These are phyloP conservation scores for Aspergillus diversus DNA, from an alignment of 495 filamentous ascomycete genomes.

Conservation along the genomic window DNA sequence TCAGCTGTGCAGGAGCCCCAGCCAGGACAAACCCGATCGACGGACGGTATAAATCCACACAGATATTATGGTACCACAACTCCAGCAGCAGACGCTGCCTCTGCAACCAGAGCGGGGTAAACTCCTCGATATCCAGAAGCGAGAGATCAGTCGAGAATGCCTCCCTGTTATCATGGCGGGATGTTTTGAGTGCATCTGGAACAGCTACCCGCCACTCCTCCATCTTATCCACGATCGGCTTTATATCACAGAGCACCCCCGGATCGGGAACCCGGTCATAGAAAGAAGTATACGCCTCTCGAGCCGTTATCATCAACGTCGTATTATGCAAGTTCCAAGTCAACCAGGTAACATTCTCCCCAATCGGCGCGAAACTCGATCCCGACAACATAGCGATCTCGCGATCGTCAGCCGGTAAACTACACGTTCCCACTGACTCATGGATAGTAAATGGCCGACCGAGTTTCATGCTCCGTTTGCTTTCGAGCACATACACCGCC, in stretches of 20 bases:
- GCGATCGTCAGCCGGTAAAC: slow-evolving; percentile 42
- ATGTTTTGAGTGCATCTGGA: slow-evolving; percentile 41
- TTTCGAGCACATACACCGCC: slow-evolving; percentile 52
- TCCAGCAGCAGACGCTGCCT: slow-evolving; percentile 37
- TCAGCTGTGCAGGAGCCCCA: background rate
- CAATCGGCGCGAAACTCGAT: slow-evolving; percentile 40
- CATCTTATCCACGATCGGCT: slow-evolving; percentile 8
- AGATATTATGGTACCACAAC: slow-evolving; percentile 33
- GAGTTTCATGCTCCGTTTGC: slow-evolving; percentile 53
- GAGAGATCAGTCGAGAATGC: slow-evolving; percentile 48
- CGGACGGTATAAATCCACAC: slow-evolving; percentile 30
- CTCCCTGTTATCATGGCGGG: slow-evolving; percentile 34
- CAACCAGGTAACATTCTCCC: slow-evolving; percentile 45
- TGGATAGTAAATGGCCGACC: slow-evolving; percentile 50
- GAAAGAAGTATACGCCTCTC: slow-evolving; percentile 41
- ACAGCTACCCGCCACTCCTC: slow-evolving; percentile 40
- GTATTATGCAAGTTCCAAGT: slow-evolving; percentile 40
- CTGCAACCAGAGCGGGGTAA: slow-evolving; percentile 38
- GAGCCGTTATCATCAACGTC: slow-evolving; percentile 42
- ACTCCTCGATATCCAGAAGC: slow-evolving; percentile 41
- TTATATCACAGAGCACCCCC: background rate
- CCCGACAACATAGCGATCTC: slow-evolving; percentile 38
- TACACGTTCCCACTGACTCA: slow-evolving; percentile 38
- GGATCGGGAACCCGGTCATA: slow-evolving; percentile 30
- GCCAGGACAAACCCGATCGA: slow-evolving; percentile 25